These are phyloP conservation scores for Triticum urartu DNA, from an alignment of 176 grass and related monocot genomes.

Conservation along the genomic window DNA sequence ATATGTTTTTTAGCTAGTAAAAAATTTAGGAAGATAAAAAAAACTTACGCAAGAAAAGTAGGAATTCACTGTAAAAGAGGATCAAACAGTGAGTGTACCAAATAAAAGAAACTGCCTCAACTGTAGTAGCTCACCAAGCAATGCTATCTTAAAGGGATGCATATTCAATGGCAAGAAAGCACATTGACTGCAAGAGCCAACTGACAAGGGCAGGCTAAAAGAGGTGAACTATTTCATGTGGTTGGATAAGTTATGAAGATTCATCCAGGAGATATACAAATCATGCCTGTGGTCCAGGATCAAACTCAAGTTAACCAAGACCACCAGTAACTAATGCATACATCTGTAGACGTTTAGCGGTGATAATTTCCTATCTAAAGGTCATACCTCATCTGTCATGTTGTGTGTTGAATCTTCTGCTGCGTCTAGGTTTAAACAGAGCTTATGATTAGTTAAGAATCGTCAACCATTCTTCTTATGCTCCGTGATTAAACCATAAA, in stretches of 20 bases:
- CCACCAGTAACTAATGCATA: neutral
- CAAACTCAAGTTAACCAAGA: neutral
- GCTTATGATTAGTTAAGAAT: neutral
- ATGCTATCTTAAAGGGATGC: neutral
- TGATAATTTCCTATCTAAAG: neutral
- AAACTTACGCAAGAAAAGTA: neutral
- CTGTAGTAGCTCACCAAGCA: neutral
- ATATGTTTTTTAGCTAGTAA: neutral
- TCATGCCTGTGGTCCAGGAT: neutral
- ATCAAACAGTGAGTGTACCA: neutral
- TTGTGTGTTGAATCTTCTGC: neutral
- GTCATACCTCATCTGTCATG: neutral
- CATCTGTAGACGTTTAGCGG: neutral
- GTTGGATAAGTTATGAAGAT: neutral
- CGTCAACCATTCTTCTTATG: neutral
- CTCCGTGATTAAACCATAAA: neutral
- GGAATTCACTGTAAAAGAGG: neutral
- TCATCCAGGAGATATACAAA: neutral
- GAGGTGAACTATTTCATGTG: neutral
- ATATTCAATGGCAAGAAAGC: conserved; percentile 1
- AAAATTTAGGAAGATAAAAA: neutral
- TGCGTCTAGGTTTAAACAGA: neutral
- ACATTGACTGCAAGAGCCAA: neutral
- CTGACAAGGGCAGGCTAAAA: neutral
- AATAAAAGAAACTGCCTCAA: neutral